phyloP scores from a whole-genome alignment of 176 grass and related monocot species.

The Cenchrus purpureus region DNA sequence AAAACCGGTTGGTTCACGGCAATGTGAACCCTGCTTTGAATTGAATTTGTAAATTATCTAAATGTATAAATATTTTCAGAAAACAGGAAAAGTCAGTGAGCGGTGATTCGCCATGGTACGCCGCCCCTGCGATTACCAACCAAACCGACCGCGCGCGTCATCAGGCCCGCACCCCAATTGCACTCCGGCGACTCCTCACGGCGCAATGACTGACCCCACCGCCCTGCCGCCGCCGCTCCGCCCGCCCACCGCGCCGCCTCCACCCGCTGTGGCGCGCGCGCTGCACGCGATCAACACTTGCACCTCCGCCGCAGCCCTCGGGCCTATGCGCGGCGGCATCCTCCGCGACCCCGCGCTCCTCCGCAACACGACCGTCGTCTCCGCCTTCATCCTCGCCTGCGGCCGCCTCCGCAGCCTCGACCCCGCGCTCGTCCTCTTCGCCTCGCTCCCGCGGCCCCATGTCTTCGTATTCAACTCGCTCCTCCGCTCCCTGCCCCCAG shows the following conservation, averaged over 20 bases:
- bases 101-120: too few relatives aligned
- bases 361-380: slow-evolving; percentile 47
- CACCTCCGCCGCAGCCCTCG: slow-evolving; percentile 34
- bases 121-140: background rate
- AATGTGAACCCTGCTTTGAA: too few relatives aligned
- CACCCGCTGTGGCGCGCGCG: background rate
- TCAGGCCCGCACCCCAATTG: background rate
- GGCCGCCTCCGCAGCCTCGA: slow-evolving; percentile 54
- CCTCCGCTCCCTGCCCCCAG: slow-evolving; percentile 47
- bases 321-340: slow-evolving; percentile 39
- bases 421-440: slow-evolving; percentile 58
- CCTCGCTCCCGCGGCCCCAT: slow-evolving; percentile 51
- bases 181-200: too few relatives aligned
- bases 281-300: slow-evolving; percentile 56
- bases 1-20: too few relatives aligned
- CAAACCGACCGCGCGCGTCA: background rate
- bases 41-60: too few relatives aligned
- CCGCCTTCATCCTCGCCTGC: slow-evolving; percentile 60
- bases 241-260: slow-evolving; percentile 36
- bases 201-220: slow-evolving; percentile 24
- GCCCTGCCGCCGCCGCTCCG: slow-evolving; percentile 44
- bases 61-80: too few relatives aligned
- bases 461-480: slow-evolving; percentile 65
- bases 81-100: too few relatives aligned
- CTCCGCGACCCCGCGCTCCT: slow-evolving; percentile 38